A percentile compares a stretch with the other conserved stretches of the same genome.
Conservation (phyloP, 1,284 basidiomycete genomes). For the Boletus semigastroideus region DNA sequence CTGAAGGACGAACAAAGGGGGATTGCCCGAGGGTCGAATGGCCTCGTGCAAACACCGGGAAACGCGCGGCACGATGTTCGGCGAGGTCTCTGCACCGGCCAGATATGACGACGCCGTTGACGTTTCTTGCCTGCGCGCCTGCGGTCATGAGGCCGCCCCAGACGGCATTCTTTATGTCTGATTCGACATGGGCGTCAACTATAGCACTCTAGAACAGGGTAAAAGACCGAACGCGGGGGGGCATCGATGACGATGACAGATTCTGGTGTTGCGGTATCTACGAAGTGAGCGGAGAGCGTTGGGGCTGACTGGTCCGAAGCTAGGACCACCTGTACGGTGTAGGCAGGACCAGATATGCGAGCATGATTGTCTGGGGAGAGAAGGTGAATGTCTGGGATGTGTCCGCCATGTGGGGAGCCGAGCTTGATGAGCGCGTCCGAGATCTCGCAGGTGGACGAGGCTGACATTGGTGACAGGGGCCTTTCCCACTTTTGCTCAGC, state of each 20-base stretch:
- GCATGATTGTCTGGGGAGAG: slow-evolving; percentile 43
- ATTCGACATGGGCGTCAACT: slow-evolving; percentile 6
- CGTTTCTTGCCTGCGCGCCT: slow-evolving; percentile 69
- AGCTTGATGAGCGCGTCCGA: slow-evolving; percentile 93
- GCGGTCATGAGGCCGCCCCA: slow-evolving; percentile 94
- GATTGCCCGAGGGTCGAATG: slow-evolving; percentile 88
- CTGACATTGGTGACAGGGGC: slow-evolving; percentile 18
- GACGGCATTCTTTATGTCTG: slow-evolving; percentile 80
- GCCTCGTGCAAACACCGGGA: slow-evolving; percentile 79
- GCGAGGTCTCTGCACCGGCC: slow-evolving; percentile 82
- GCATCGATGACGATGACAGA: slow-evolving; percentile 78
- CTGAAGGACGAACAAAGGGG: slow-evolving; percentile 82
- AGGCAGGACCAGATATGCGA: slow-evolving; percentile 75
- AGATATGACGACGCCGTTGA: slow-evolving; percentile 76
- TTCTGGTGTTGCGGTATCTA: slow-evolving; percentile 72
- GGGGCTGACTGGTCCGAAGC: slow-evolving; percentile 63
- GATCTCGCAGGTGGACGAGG: slow-evolving; percentile 77
- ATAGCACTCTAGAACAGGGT: neutral
- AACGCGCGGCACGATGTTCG: slow-evolving; percentile 69
- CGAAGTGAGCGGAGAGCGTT: slow-evolving; percentile 75
- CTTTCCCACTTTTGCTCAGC: neutral
- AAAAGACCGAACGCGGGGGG: slow-evolving; percentile 59
- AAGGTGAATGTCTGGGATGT: slow-evolving; percentile 77
- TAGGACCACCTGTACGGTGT: slow-evolving; percentile 87
- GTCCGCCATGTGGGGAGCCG: slow-evolving; percentile 72